These are phyloP conservation scores for Trichoderma pleuroti DNA, from an alignment of 2,329 filamentous ascomycete genomes.

Conservation along the genomic window DNA sequence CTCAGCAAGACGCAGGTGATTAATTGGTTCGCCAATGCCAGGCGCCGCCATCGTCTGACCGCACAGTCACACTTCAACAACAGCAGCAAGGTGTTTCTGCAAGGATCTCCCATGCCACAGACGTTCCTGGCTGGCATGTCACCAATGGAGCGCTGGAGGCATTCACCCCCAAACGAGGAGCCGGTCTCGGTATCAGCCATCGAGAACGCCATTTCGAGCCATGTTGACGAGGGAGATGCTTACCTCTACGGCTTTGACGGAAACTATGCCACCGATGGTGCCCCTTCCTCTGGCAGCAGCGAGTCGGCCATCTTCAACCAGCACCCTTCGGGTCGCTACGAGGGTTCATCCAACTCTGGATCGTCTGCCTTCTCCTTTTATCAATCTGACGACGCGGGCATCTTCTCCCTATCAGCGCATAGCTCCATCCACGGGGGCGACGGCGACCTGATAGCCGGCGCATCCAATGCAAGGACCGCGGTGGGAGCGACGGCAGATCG, in stretches of 20 bases:
- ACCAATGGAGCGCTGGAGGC: constrained; percentile 43
- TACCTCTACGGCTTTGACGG: not conserved
- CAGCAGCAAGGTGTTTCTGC: constrained; percentile 29
- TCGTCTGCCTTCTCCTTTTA: constrained; percentile 29
- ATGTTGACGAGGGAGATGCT: not conserved
- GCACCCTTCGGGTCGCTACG: constrained; percentile 18
- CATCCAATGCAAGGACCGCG: constrained; percentile 22
- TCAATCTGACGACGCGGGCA: constrained; percentile 6
- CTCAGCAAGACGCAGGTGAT: constrained; percentile 44
- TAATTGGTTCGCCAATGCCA: constrained; percentile 51
- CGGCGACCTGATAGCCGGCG: constrained; percentile 18
- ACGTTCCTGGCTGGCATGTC: constrained; percentile 37
- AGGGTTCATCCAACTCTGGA: constrained; percentile 28
- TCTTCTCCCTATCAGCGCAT: constrained; percentile 24
- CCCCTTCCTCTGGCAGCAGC: constrained; percentile 31
- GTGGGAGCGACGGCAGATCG: constrained; percentile 17
- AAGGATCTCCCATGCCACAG: constrained; percentile 43
- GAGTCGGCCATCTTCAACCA: constrained; percentile 28
- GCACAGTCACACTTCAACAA: constrained; percentile 28
- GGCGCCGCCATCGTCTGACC: constrained; percentile 43
- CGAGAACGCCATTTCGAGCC: constrained; percentile 29
- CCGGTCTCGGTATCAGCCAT: constrained; percentile 39
- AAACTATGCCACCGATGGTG: constrained; percentile 26
- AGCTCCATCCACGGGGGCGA: constrained; percentile 6
- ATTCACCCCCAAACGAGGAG: constrained; percentile 45